Evolutionary conservation across 352 stramenopile species (phyloP).

Genomic region (Aphanomyces astaci): DNA sequence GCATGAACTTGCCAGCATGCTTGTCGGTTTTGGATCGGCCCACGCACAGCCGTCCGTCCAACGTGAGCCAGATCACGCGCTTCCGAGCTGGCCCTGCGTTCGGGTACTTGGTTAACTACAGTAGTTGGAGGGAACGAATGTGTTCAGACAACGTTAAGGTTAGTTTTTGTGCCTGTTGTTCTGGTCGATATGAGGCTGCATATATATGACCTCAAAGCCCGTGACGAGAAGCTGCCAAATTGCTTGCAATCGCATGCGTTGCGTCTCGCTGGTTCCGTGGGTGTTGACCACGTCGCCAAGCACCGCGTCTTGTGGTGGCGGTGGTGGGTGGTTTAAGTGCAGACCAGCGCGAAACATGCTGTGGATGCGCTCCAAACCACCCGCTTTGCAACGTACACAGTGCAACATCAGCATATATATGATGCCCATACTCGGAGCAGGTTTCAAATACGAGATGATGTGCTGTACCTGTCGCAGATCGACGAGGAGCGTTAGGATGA

Average conservation of each 20-base stretch:
- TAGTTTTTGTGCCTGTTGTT: too few species aligned
- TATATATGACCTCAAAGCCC: conserved; percentile 50
- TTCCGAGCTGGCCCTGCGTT: conserved; percentile 41
- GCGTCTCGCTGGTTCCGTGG: conserved; percentile 29
- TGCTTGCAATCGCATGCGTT: conserved; percentile 37
- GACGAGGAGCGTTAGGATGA: too few species aligned
- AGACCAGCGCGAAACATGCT: background rate
- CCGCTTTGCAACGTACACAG: too few species aligned
- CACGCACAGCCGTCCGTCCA: conserved; percentile 40
- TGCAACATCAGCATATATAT: too few species aligned
- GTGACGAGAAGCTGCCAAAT: conserved; percentile 52
- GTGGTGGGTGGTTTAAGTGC: too few species aligned
- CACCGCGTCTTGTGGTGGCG: background rate
- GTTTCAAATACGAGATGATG: too few species aligned
- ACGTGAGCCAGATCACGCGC: conserved; percentile 41
- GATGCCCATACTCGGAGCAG: too few species aligned
- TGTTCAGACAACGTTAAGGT: too few species aligned
- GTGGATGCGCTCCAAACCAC: background rate
- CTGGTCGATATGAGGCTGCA: too few species aligned
- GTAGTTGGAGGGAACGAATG: background rate
- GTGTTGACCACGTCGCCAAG: conserved; percentile 26
- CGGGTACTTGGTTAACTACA: conserved; percentile 38
- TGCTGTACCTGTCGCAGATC: too few species aligned
- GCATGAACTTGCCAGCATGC: conserved; percentile 34
- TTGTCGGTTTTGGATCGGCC: conserved; percentile 39